Percentiles rank a stretch among this genome's conserved stretches.
These are phyloP conservation scores for Colletotrichum gigasporum DNA, from an alignment of 2,329 filamentous ascomycete species.

Conservation along the genomic window DNA sequence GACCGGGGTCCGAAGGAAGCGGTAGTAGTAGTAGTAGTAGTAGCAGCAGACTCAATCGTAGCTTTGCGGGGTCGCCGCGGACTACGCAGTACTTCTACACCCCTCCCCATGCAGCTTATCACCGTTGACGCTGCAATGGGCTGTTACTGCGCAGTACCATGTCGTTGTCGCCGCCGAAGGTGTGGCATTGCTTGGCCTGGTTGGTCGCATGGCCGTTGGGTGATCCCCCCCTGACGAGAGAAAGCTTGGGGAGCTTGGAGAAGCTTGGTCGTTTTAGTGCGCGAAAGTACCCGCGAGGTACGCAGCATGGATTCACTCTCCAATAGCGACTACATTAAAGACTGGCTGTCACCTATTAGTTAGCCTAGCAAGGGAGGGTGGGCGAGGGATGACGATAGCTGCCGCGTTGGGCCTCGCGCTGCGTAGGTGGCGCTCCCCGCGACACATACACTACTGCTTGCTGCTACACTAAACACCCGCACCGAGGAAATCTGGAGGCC, in stretches of 20 bases:
- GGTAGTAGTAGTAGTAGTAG: too few relatives aligned
- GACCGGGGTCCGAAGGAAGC: neutral
- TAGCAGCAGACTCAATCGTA: too few relatives aligned
- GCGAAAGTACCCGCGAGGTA: neutral
- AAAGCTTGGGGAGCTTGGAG: conserved; percentile 10
- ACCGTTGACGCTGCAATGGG: too few relatives aligned
- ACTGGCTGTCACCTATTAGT: too few relatives aligned
- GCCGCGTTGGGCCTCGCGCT: neutral
- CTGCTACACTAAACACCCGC: too few relatives aligned
- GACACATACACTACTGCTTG: too few relatives aligned
- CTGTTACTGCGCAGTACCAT: neutral
- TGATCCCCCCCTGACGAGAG: neutral
- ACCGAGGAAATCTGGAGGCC: neutral
- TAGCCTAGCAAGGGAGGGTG: neutral
- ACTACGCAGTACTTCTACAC: neutral
- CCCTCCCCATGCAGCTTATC: conserved; percentile 5
- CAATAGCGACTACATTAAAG: too few relatives aligned
- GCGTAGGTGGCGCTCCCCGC: conserved; percentile 7
- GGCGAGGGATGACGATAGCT: conserved; percentile 12
- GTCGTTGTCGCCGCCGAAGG: neutral
- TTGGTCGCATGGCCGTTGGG: conserved; percentile 4
- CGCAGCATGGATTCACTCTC: neutral
- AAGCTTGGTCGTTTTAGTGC: conserved; percentile 4
- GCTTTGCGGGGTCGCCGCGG: conserved; percentile 16
- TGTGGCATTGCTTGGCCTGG: neutral